Evolutionary conservation across 1,139 yeast genomes (phyloP), one percentile per base, ranked within the genome.

Genomic region (Geotrichum bryndzae): DNA sequence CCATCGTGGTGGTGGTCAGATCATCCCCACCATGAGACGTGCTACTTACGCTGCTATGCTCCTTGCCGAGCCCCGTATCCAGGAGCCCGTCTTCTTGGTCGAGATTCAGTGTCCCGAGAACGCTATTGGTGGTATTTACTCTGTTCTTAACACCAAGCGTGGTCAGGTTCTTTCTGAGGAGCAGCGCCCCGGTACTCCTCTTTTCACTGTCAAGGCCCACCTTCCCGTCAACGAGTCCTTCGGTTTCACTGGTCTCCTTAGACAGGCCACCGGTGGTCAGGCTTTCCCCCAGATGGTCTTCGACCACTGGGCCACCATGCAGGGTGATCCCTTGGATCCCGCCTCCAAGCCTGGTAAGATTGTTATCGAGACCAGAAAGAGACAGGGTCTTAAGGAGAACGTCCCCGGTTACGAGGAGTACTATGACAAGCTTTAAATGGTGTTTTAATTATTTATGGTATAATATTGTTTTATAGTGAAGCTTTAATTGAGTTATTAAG

Each of bases 1-100:
- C 83, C 99, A 94, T 90, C 91, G 99, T 89, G 99, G 99, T 87
- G 97, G 96, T 84, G 99, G 99, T 84, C 99, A 94, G 86, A 87
- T 94, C 81, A 91, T 94, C 82, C 98, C 98, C 83, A 94, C 99
- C 82, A 92, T 94, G 97, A 91, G 98, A 88, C 94, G 99, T 87
- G 98, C 87, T 75, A 90, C 98, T 71, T 94, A 90, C 84, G 99
- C 99, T 78, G 90, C 97, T 75, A 84, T 91, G 86, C 87, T 94
- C 79, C 87, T 94, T 80, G 98, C 98, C 79, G 90, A 90, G 82
- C 99, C 99, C 82, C 94, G 94, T 78, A 89, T 94, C 79, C 98
- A 94, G 85, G 99, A 94, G 84, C 99, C 99, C 80, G 89, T 94
- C 77, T 94, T 94, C 94, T 84, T 92, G 82, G 97, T 92, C 80